These are phyloP conservation scores for Beauveria sp. DNA, from an alignment of 2,329 filamentous ascomycete species.

Conservation along the genomic window DNA sequence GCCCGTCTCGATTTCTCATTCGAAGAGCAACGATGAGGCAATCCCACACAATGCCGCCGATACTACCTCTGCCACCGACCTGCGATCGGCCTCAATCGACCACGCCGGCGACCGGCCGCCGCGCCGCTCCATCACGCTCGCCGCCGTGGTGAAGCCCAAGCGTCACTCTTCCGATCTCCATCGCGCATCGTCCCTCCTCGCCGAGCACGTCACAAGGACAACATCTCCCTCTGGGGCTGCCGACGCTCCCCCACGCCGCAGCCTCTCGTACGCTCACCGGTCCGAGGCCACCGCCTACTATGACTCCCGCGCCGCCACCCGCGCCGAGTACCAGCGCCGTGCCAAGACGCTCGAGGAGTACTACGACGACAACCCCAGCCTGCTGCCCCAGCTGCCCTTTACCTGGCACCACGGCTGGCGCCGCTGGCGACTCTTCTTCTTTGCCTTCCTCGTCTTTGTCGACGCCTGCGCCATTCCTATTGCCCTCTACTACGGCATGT, in stretches of 20 bases:
- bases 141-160: neutral
- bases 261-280: constrained; percentile 28
- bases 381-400: constrained; percentile 33
- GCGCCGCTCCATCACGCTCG: constrained; percentile 8
- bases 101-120: neutral
- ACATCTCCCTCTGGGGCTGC: neutral
- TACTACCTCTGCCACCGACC: neutral
- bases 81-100: neutral
- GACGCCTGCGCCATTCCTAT: constrained; percentile 39
- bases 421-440: constrained; percentile 37
- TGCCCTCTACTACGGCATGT: constrained; percentile 43
- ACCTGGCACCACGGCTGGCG: constrained; percentile 33
- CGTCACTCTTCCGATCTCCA: constrained; percentile 4
- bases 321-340: constrained; percentile 27
- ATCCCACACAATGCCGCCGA: neutral
- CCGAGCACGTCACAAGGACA: neutral
- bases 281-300: constrained; percentile 29
- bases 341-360: constrained; percentile 31
- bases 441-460: constrained; percentile 41
- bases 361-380: constrained; percentile 30
- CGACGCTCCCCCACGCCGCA: constrained; percentile 19
- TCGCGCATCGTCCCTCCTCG: neutral
- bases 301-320: constrained; percentile 31
- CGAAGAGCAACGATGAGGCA: neutral
- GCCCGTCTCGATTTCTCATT: neutral